phyloP scores from a whole-genome alignment of 2,329 filamentous ascomycete species.

The Arthroderma uncinatum region DNA sequence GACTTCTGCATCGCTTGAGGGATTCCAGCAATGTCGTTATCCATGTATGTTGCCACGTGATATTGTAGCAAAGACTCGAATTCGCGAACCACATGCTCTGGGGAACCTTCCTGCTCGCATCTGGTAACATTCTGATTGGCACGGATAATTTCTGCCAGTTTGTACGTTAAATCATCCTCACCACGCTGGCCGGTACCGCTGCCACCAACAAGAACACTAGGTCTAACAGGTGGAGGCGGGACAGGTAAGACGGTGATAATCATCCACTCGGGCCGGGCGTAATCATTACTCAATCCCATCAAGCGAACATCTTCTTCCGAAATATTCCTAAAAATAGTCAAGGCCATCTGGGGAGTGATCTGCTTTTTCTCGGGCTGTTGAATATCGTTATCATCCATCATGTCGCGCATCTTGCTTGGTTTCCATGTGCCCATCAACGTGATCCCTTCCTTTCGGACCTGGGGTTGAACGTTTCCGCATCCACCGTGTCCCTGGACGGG shows the following conservation, averaged over 20 bases:
- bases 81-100: slow-evolving; percentile 79
- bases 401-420: slow-evolving; percentile 54
- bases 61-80: slow-evolving; percentile 91
- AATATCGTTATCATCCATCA: slow-evolving; percentile 54
- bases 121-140: slow-evolving; percentile 91
- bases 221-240: slow-evolving; percentile 86
- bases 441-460: slow-evolving; percentile 75
- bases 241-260: slow-evolving; percentile 89
- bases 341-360: slow-evolving; percentile 73
- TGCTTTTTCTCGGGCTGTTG: slow-evolving; percentile 66
- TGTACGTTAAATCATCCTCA: slow-evolving; percentile 99
- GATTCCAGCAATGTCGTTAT: slow-evolving; percentile 95
- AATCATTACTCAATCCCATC: slow-evolving; percentile 87
- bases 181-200: slow-evolving; percentile 84
- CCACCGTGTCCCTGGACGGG: slow-evolving; percentile 61
- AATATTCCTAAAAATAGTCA: slow-evolving; percentile 79
- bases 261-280: slow-evolving; percentile 97
- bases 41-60: slow-evolving; percentile 98
- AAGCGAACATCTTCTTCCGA: slow-evolving; percentile 68
- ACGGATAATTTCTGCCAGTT: slow-evolving; percentile 94
- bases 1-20: slow-evolving; percentile 95
- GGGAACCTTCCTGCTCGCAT: slow-evolving; percentile 81
- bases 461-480: slow-evolving; percentile 83
- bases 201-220: slow-evolving; percentile 94
- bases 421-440: slow-evolving; percentile 70